Base-by-base conservation (phyloP, 805 yeast species). In the Barnettozyma wickerhamii region DNA sequence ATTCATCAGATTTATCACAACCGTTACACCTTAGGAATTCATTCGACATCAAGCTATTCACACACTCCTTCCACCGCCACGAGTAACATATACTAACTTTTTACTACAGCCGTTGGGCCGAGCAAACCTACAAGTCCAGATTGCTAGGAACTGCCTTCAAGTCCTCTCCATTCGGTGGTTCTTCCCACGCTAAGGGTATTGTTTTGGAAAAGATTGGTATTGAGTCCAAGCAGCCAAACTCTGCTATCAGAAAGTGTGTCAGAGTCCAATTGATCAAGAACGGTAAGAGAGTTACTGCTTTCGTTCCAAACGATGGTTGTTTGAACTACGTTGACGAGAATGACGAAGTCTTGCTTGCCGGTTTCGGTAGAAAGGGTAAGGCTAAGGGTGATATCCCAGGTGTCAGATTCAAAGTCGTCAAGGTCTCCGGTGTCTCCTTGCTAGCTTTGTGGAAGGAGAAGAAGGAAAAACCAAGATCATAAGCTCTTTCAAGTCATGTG, bases 341-440 rank as follows among this genome's bases (percentile, higher is more conserved):
- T 82, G 99, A 93, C 79, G 98, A 93, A 77, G 99, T 93, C 64
- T 80, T 93, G 67, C 81, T 93, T 65, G 98, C 99, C 67, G 99
- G 99, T 83, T 93, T 93, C 89, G 99, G 99, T 88, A 89, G 98
- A 81, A 93, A 96, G 84, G 99, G 99, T 81, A 93, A 93, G 84
- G 99, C 99, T 74, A 93, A 93, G 95, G 99, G 99, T 83, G 99
- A 93, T 90, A 91, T 93, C 70, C 99, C 99, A 75, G 99, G 99
- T 88, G 99, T 93, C 71, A 93, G 99, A 86, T 93, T 93, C 89
- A 93, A 93, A 87, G 99, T 93, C 72, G 99, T 93, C 72, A 93
- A 93, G 83, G 99, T 93, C 64, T 87, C 99, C 64, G 99, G 99
- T 86, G 99, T 95, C 67, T 93, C 99, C 64, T 83, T 93, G 75